Conservation (phyloP, 768 basidiomycete genomes). For the Macrocybe gigantea region DNA sequence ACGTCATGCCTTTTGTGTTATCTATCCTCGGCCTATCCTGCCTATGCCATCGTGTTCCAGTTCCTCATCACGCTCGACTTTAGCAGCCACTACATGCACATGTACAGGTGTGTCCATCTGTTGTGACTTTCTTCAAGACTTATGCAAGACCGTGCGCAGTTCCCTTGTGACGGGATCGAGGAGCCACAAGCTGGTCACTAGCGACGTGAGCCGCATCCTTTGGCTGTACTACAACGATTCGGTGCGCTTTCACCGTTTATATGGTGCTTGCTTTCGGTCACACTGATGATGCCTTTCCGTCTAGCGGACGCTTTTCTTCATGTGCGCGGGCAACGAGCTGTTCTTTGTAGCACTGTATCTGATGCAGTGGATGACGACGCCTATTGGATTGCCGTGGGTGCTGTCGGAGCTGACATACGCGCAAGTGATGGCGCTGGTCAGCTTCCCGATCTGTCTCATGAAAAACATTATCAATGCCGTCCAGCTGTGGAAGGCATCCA, state of each 20-base stretch:
- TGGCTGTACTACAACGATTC: constrained; percentile 93
- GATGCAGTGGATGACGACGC: constrained; percentile 74
- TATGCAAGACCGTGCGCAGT: constrained; percentile 35
- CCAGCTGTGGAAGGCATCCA: constrained; percentile 97
- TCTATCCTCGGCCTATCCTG: constrained; percentile 84
- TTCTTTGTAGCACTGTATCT: constrained; percentile 96
- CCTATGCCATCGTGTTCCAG: constrained; percentile 83
- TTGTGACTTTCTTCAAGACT: not conserved
- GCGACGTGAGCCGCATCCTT: constrained; percentile 88
- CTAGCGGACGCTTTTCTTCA: constrained; percentile 80
- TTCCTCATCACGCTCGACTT: constrained; percentile 97
- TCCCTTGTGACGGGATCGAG: constrained; percentile 91
- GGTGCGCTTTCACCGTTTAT: constrained; percentile 39
- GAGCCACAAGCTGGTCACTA: constrained; percentile 90
- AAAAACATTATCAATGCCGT: constrained; percentile 96
- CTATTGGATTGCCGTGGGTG: constrained; percentile 47
- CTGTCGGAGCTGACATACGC: constrained; percentile 61
- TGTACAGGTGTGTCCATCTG: constrained; percentile 75
- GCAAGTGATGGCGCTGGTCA: constrained; percentile 57
- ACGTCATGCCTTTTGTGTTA: constrained; percentile 94
- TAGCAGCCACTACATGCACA: constrained; percentile 98
- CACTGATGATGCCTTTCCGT: constrained; percentile 2
- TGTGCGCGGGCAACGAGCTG: constrained; percentile 93
- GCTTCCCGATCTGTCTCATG: constrained; percentile 59
- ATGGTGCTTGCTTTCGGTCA: not conserved